Percentiles rank a stretch among this genome's conserved stretches.
Evolutionary conservation across 805 yeast genomes (phyloP).

Genomic region (Yarrowia sp.): DNA sequence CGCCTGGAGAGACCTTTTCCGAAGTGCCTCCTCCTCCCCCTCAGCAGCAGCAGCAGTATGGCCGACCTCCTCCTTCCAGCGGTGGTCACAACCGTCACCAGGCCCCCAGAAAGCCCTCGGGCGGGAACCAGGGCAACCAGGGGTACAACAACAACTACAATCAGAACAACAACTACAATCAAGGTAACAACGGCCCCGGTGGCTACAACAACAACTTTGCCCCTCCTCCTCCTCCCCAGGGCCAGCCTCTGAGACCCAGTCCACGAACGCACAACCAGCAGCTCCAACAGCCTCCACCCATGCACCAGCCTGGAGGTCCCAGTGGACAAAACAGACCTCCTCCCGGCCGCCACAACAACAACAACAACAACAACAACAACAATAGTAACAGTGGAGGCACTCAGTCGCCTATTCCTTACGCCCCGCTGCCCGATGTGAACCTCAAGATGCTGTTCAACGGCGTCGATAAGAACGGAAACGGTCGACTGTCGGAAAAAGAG

Average conservation of each 20-base stretch:
- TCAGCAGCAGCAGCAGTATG: conserved; percentile 29
- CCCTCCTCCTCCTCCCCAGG: conserved; percentile 3
- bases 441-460: conserved; percentile 44
- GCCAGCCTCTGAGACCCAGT: conserved; percentile 7
- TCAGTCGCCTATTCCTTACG: conserved; percentile 34
- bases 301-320: conserved; percentile 32
- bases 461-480: conserved; percentile 58
- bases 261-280: conserved; percentile 32
- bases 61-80: conserved; percentile 23
- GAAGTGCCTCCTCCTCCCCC: conserved; percentile 21
- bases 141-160: conserved; percentile 1
- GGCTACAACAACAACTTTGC: conserved; percentile 11
- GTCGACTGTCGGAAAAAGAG: conserved; percentile 63
- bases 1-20: conserved; percentile 26
- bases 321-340: conserved; percentile 8
- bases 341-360: conserved; percentile 20
- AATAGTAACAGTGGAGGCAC: conserved; percentile 10
- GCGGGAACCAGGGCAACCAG: conserved; percentile 23
- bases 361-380: conserved; percentile 25
- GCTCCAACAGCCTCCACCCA: conserved; percentile 32
- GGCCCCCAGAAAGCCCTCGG: conserved; percentile 27
- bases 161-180: conserved; percentile 14
- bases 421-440: conserved; percentile 40
- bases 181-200: neutral
- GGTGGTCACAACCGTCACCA: conserved; percentile 12